These are phyloP conservation scores for Diaporthe destruens DNA, from an alignment of 2,329 filamentous ascomycete genomes.

Conservation along the genomic window DNA sequence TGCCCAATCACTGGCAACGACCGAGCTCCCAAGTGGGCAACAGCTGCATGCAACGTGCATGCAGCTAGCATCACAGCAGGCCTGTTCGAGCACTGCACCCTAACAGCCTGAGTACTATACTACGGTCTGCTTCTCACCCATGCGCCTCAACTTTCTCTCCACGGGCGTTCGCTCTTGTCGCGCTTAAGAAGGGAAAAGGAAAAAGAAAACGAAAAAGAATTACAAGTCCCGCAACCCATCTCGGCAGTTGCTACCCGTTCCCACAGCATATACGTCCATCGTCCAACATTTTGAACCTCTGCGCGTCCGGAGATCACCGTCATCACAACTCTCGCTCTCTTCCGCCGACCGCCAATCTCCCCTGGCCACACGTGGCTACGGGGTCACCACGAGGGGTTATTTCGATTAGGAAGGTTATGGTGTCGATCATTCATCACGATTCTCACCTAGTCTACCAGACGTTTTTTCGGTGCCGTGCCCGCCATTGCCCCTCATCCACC, in stretches of 20 bases:
- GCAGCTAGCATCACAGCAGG: conserved; percentile 29
- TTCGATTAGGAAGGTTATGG: conserved; percentile 18
- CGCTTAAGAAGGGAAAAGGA: conserved; percentile 20
- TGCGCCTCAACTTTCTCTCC: conserved; percentile 5
- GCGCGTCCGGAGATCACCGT: conserved; percentile 27
- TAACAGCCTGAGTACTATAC: background rate
- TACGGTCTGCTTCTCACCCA: background rate
- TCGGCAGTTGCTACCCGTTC: conserved; percentile 22
- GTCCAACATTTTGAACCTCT: conserved; percentile 12
- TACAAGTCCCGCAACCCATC: conserved; percentile 24
- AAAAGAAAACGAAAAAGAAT: background rate
- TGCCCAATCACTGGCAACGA: conserved; percentile 24
- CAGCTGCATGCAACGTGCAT: conserved; percentile 30
- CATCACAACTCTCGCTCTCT: conserved; percentile 28
- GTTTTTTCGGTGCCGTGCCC: conserved; percentile 5
- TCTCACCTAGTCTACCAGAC: background rate
- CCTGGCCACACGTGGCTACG: conserved; percentile 28
- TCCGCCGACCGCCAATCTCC: conserved; percentile 20
- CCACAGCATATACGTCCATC: conserved; percentile 3
- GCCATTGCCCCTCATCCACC: background rate
- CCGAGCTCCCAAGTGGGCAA: conserved; percentile 21
- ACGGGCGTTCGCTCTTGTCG: conserved; percentile 24
- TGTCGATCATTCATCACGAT: conserved; percentile 27
- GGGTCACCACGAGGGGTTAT: conserved; percentile 28
- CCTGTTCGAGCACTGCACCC: background rate